Base-by-base conservation (phyloP, 805 yeast species). In the Ogataea trehalophila region DNA sequence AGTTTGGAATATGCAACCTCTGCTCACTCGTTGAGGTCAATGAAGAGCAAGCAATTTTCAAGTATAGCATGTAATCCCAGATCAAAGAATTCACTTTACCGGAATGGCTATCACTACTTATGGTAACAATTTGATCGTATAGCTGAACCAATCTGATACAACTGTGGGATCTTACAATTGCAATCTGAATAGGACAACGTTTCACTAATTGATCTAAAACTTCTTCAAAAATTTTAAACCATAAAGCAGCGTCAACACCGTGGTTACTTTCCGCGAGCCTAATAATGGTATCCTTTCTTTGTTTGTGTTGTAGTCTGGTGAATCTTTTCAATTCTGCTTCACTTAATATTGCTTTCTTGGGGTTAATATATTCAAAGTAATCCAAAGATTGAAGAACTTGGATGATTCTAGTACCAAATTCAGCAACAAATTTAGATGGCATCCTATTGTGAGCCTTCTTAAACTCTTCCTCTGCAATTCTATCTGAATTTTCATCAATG, bases 221-320 rank as follows among this genome's bases (percentile, higher is more conserved):
- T 35, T 76, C 77, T 2, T 97, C 97, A 57, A 87, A 90, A 1
- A 85, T 77, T 51, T 95, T 77, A 58, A 92, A 85, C 99, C 99
- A 94, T n/a, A 94, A 70, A 0, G 98, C 96, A 1, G 95, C 83
- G 67, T 94, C 99, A 9, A 94, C 91, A 1, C 98, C 97, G 59
- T 91, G 87, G 49, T 86, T 95, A 2, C 96, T 86, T 54, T 88
- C 96, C 0, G 96, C 96, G 6, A 94, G 69, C 43, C 81, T 76
- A 0, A 86, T 71, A n/a, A 95, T 66, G 2, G 88, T 75, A 23
- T 85, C 87, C 50, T 79, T 81, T 54, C 83, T 77, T 48, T 76
- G 77, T 56, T 68, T 78, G 44, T 64, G 65, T 51, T 72, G 79
- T 34, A 94, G 66, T 56, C 85, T 85, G 1, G 81, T 59, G 15